Conservation (phyloP, 306 rosid genomes). For the Delonix regia region DNA sequence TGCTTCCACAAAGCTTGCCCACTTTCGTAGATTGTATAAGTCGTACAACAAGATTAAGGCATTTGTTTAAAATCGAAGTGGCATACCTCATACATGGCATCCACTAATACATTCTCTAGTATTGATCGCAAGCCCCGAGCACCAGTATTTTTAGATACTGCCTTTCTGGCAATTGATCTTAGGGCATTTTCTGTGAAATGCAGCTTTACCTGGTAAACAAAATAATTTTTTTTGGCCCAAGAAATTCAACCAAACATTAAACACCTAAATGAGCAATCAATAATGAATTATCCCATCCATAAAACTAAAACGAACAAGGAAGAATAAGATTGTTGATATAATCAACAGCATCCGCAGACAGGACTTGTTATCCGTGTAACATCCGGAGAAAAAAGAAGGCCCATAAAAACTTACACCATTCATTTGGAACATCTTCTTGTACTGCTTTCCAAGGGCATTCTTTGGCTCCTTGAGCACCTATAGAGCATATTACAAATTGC, state of each 20-base stretch:
- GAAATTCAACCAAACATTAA: slow-evolving; percentile 22
- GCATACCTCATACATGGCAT: slow-evolving; percentile 94
- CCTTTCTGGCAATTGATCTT: slow-evolving; percentile 74
- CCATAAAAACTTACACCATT: slow-evolving; percentile 65
- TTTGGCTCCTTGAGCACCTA: slow-evolving; percentile 96
- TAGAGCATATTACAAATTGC: slow-evolving; percentile 23
- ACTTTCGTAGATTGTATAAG: not conserved
- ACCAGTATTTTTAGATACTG: slow-evolving; percentile 84
- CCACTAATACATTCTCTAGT: slow-evolving; percentile 84
- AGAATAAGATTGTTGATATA: slow-evolving; percentile 4
- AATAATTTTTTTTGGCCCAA: not conserved
- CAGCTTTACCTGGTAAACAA: slow-evolving; percentile 73
- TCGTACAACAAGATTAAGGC: slow-evolving; percentile 9
- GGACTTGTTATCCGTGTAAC: slow-evolving; percentile 5
- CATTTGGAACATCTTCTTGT: slow-evolving; percentile 91
- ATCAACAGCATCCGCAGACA: not conserved
- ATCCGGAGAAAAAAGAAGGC: slow-evolving; percentile 7
- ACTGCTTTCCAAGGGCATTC: slow-evolving; percentile 96
- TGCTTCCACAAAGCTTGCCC: not conserved
- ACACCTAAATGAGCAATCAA: slow-evolving; percentile 19
- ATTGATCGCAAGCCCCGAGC: slow-evolving; percentile 89
- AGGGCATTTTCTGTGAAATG: slow-evolving; percentile 69
- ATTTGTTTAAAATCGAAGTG: slow-evolving; percentile 19
- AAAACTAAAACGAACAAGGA: slow-evolving; percentile 30
- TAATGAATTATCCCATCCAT: slow-evolving; percentile 22